Evolutionary conservation across 805 yeast genomes (phyloP), one percentile per base, ranked within the genome.

Genomic region (Kregervanrija delftensis): DNA sequence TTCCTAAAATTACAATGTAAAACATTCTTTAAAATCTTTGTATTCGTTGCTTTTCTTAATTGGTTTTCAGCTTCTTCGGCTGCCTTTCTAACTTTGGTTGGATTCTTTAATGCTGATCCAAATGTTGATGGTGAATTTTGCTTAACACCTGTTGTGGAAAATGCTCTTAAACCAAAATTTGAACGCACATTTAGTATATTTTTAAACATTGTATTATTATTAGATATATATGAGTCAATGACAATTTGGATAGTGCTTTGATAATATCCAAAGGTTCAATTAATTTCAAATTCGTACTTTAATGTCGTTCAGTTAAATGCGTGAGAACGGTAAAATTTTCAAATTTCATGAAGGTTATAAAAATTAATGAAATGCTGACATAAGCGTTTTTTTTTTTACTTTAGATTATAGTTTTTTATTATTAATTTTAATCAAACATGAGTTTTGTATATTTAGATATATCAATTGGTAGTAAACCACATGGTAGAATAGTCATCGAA

Each of bases 1-100:
- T 80, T 81, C 44, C 83, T 78, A 67, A 89, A 90, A 30, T 72
- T 67, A 47, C 88, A 87, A 64, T 86, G 86, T 44, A 91, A 62
- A 43, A 85, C 79, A 69, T 88, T 83, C 57, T 80, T 79, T 28
- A 83, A 81, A 35, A 41, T 30, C 35, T 46, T 47, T 40, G 53
- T 50, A 40, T 49, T 30, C 32, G 42, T 30, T 36, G 43, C 31
- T 22, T 42, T 39, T 17, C 13, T 30, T 31, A n/a, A 10, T 40
- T 9, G 31, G 8, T 33, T 34, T 38, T 11, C 13, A 39, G 31
- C 15, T 36, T 42, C 39, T 39, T 44, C 17, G 28, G 45, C 36
- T 33, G 42, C 38, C 11, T 33, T 40, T 30, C 38, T 42, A 28
- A 44, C 36, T 36, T 45, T 47, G 33, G 44, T 37, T 40, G 50